phyloP scores from a whole-genome alignment of 2,329 filamentous ascomycete species.

The Aureobasidium sp. region DNA sequence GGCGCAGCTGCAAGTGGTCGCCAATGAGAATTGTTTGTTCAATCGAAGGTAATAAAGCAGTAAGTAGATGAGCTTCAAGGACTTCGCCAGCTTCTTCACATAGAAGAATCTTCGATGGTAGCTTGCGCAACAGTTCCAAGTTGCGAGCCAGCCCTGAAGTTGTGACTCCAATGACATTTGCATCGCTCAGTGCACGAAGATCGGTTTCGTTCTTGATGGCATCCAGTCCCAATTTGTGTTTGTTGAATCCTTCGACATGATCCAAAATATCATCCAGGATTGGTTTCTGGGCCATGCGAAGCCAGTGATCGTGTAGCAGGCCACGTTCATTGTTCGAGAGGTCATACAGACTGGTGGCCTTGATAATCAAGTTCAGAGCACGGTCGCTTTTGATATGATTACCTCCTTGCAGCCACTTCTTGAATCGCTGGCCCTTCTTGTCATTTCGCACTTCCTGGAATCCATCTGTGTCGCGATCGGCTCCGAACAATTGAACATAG shows the following conservation, averaged over 20 bases:
- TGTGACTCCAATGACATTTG: constrained; percentile 65
- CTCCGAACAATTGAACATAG: constrained; percentile 27
- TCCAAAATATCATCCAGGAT: constrained; percentile 26
- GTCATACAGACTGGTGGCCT: neutral
- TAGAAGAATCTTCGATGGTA: too few species aligned
- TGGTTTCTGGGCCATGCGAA: constrained; percentile 22
- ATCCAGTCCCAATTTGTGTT: constrained; percentile 27
- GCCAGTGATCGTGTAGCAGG: constrained; percentile 23
- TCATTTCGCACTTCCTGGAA: neutral
- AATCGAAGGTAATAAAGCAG: constrained; percentile 63
- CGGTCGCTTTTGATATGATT: neutral
- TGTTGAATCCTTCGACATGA: constrained; percentile 26
- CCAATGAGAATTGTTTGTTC: constrained; percentile 79
- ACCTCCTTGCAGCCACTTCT: constrained; percentile 24
- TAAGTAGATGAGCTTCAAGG: constrained; percentile 67
- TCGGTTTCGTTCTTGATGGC: constrained; percentile 42
- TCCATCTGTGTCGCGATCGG: neutral
- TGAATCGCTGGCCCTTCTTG: constrained; percentile 20
- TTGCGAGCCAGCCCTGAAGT: constrained; percentile 31
- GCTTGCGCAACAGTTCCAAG: constrained; percentile 26
- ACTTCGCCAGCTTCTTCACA: constrained; percentile 57
- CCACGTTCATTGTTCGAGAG: constrained; percentile 19
- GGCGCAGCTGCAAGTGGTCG: constrained; percentile 97
- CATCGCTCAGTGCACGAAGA: constrained; percentile 43
- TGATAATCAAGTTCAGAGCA: neutral